Evolutionary conservation across 805 yeast species (phyloP), one percentile per base, ranked within the genome.

Genomic region (Cyberlindnera petersonii): DNA sequence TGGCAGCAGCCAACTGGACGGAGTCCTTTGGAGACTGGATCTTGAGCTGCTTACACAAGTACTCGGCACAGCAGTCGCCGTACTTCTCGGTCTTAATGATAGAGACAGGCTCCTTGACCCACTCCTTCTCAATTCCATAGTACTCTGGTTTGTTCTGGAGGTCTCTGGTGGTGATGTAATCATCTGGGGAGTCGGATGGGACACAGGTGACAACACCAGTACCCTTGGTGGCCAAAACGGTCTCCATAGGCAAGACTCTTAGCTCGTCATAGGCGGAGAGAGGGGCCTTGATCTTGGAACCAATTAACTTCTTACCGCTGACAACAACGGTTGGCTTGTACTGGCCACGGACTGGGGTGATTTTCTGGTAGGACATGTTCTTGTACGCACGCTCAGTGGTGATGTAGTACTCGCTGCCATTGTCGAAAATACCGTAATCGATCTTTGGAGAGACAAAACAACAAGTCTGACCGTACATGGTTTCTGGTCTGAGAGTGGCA

Each of bases 181-280:
- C 98, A 69, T 93, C 98, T 45, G 98, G 98, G 42, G 98, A 89
- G 65, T 89, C 96, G n/a, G 96, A 82, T 47, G 98, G 98, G 47
- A 89, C 98, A 71, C 96, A 93, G 6, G 98, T 91, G 42, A 93
- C 98, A 32, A 93, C 97, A 71, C 98, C 98, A 32, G 98, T 93
- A 75, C 98, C 98, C 71, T 93, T 93, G 40, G 79, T 73, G 28
- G 95, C 94, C 62, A 91, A 72, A 40, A 93, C 91, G 26, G 97
- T 87, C 65, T 91, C 98, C 98, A 93, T 93, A 52, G 98, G 98
- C 50, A 93, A 74, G 41, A 93, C 83, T 55, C 93, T 75, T 49
- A 93, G 69, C 52, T 81, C 77, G 37, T 76, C 68, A 61, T 79
- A 69, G 17, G 71, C 72, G 10, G 96, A 77, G 51, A 84, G 68